phyloP scores from a whole-genome alignment of 208 protist genomes.

The Acanthamoeba culbertsoni region DNA sequence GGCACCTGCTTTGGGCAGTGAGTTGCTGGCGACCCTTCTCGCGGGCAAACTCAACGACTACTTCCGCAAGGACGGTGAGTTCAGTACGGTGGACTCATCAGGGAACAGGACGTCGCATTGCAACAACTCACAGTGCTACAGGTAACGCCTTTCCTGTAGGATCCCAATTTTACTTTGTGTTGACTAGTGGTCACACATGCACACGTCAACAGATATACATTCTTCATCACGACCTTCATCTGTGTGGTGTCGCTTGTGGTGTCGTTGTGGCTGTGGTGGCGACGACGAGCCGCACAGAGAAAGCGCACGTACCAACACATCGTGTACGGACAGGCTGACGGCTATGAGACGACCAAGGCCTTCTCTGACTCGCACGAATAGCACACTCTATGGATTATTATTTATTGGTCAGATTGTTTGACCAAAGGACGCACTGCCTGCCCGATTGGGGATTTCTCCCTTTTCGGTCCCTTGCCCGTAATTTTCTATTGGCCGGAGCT shows the following conservation, averaged over 20 bases:
- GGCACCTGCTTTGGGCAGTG: slow-evolving; percentile 10
- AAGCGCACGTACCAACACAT: neutral
- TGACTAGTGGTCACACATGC: neutral
- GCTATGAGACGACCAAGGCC: no score
- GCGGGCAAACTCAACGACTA: slow-evolving; percentile 43
- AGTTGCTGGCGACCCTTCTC: neutral
- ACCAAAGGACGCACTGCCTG: neutral
- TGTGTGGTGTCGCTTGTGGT: neutral
- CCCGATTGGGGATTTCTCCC: no score
- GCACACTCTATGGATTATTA: no score
- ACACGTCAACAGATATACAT: neutral
- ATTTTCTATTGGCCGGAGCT: no score
- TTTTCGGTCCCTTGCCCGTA: no score
- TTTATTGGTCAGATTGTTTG: neutral
- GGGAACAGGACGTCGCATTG: neutral
- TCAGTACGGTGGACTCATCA: neutral
- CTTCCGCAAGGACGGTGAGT: neutral
- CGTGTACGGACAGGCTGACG: no score
- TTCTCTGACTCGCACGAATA: no score
- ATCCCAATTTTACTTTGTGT: neutral
- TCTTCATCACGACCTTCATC: neutral
- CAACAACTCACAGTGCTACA: neutral
- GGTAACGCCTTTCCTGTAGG: neutral
- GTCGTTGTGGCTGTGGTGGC: neutral
- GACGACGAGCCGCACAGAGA: neutral